Percentiles rank a stretch among this genome's conserved stretches.
Evolutionary conservation across 2,329 filamentous ascomycete genomes (phyloP).

Genomic region (Talaromyces albobiverticillius): DNA sequence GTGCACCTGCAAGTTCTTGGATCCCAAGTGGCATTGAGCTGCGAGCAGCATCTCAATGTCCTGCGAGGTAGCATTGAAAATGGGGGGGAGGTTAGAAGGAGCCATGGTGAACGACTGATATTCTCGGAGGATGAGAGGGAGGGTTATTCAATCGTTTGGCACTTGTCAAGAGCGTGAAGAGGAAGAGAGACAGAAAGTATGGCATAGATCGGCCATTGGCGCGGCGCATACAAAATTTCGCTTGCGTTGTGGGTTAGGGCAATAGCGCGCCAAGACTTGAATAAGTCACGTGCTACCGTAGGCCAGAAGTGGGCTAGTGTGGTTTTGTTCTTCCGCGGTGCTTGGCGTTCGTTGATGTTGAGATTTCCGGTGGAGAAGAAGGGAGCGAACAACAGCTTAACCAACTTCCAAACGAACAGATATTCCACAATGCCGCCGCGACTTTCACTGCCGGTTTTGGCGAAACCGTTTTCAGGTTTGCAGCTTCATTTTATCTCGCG

Average conservation of each 20-base stretch:
- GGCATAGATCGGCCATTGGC: constrained; percentile 26
- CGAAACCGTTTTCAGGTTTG: constrained; percentile 62
- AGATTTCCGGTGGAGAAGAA: constrained; percentile 26
- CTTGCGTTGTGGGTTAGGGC: constrained; percentile 41
- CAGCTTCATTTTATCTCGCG: constrained; percentile 27
- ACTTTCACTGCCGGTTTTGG: constrained; percentile 59
- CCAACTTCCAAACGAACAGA: background rate
- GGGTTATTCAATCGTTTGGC: constrained; percentile 46
- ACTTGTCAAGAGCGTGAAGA: constrained; percentile 32
- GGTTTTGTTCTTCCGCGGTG: constrained; percentile 2
- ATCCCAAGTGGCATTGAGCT: constrained; percentile 93
- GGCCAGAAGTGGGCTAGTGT: constrained; percentile 24
- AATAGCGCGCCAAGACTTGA: constrained; percentile 24
- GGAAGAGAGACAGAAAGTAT: constrained; percentile 21
- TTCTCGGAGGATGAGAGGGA: constrained; percentile 28
- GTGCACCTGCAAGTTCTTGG: constrained; percentile 99
- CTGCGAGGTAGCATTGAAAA: constrained; percentile 95
- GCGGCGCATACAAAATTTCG: constrained; percentile 29
- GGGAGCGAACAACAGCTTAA: constrained; percentile 8
- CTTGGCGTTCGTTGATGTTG: constrained; percentile 18
- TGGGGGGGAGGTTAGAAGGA: constrained; percentile 85
- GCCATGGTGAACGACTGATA: constrained; percentile 76
- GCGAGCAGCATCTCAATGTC: constrained; percentile 99
- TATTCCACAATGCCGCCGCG: constrained; percentile 62
- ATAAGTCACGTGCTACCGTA: constrained; percentile 20